phyloP scores from a whole-genome alignment of 2,329 filamentous ascomycete species.

The Xylaria arbuscula region DNA sequence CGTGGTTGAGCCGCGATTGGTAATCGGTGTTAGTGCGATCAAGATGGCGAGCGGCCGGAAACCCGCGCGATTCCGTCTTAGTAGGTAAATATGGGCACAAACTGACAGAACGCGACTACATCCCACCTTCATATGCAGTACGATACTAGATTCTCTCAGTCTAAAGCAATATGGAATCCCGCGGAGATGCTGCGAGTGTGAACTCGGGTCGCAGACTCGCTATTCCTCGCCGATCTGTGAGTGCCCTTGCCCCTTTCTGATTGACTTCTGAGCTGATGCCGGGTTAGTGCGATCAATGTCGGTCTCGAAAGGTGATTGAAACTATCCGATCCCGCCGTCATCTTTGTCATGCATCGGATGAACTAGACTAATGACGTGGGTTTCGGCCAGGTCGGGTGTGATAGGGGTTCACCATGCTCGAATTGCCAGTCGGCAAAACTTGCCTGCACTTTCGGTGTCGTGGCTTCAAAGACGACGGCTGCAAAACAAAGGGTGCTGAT shows the following conservation, averaged over 20 bases:
- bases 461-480: constrained; percentile 42
- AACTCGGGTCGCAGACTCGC: constrained; percentile 31
- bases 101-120: neutral
- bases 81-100: constrained; percentile 1
- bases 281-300: constrained; percentile 50
- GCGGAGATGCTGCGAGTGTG: constrained; percentile 28
- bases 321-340: constrained; percentile 3
- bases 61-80: constrained; percentile 40
- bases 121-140: neutral
- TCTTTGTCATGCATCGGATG: constrained; percentile 5
- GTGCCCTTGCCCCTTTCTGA: constrained; percentile 10
- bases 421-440: constrained; percentile 51
- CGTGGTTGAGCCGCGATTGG: constrained; percentile 10
- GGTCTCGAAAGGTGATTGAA: constrained; percentile 46
- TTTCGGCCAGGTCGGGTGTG: constrained; percentile 46
- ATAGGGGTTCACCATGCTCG: constrained; percentile 50
- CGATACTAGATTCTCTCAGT: neutral
- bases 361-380: constrained; percentile 4
- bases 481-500: constrained; percentile 52
- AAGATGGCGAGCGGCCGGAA: constrained; percentile 32
- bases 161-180: constrained; percentile 32
- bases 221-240: constrained; percentile 46
- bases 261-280: constrained; percentile 19
- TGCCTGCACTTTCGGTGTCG: constrained; percentile 49
- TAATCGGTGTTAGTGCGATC: constrained; percentile 13